Base-by-base conservation (phyloP, 305 asterid genomes). In the Caryopteris hybrid region DNA sequence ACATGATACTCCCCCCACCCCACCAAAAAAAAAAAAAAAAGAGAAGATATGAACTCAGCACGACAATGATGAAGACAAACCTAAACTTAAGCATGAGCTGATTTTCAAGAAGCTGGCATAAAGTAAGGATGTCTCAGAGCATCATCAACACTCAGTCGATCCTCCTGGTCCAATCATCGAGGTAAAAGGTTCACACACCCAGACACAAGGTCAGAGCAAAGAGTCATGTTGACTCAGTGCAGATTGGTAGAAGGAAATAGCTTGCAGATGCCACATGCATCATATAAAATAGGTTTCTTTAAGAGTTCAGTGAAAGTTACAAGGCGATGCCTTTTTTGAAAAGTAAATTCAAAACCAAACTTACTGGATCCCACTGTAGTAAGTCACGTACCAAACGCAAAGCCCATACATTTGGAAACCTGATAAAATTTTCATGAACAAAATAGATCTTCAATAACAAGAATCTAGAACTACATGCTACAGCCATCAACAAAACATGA, bases 341-440 rank as follows among this genome's bases (percentile, higher is more conserved):
- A 61, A 45, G 20, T 63, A 42, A 58, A 74, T 39, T 41, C 8
- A 68, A 65, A 59, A 61, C 11, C 17, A 31, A 72, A 79, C 98
- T 94, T 83, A 94, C 99, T 1, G 98, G 98, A 79, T 91, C 82
- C 99, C 99, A 94, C 23, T 69, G 80, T 64, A 94, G 72, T 69
- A 94, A 79, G 70, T 87, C 95, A 20, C 97, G 98, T 27, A 86
- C 97, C 59, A 94, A 75, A 47, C 98, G 88, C 84, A 94, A 63
- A 31, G 94, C 94, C 91, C 80, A 78, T 70, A 84, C 74, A 77
- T 86, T 86, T 57, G 97, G 97, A 80, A 89, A 91, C 83, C 99
- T 94, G 86, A 66, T 59, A 57, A 72, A 16, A 69, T 60, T 38
- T 38, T 57, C 36, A 54, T 11, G 51, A 57, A 51, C 39, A 18